Evolutionary conservation across 352 stramenopile genomes (phyloP), one percentile per base, ranked within the genome.

Genomic region (Hyphochytrium catenoides): DNA sequence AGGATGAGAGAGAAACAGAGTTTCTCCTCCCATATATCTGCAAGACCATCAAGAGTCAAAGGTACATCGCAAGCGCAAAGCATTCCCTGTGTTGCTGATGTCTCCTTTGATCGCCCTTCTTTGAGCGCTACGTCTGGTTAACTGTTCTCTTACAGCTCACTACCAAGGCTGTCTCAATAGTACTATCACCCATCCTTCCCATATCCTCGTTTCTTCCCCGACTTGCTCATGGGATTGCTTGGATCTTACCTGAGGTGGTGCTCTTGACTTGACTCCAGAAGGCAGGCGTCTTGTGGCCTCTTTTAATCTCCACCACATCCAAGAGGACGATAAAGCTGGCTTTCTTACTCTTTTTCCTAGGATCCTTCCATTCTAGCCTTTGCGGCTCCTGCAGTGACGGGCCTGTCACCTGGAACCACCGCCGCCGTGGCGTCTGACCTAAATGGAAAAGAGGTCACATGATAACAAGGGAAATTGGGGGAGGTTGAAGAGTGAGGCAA

Each of bases 291-390:
- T 33, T 24, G 25, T 41, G 39, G 12, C 39, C 39, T 3, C 31
- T 46, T 26, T 46, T 46, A 24, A 46, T 34, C 22, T 46, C 31
- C 2, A 46, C 31, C 12, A 46, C 25, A n/a, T 46, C 39, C n/a
- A 29, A 25, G 14, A 46, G 22, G 1, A 34, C 5, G 6, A 46
- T 4, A 11, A 26, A 1, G 18, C 41, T 31, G 2, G 16, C 19
- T 12, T 28, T 35, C 14, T 14, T 57, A 61, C 35, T 52, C 57
- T 36, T 65, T 50, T 0, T 25, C 50, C 0, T 41, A 26, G 18
- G 40, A 57, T 25, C 64, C 47, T 2, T 58, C 62, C 67, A 65
- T 30, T 78, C 59, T 27, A 44, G 61, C 67, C 69, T 69, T 16
- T 53, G 50, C 4, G 67, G 25, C 20, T 34, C 39, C 14, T 32